Percentiles rank a stretch among this genome's conserved stretches.
Evolutionary conservation across 176 grass and related monocot species (phyloP).

Genomic region (Hsuehochloa calcarea): DNA sequence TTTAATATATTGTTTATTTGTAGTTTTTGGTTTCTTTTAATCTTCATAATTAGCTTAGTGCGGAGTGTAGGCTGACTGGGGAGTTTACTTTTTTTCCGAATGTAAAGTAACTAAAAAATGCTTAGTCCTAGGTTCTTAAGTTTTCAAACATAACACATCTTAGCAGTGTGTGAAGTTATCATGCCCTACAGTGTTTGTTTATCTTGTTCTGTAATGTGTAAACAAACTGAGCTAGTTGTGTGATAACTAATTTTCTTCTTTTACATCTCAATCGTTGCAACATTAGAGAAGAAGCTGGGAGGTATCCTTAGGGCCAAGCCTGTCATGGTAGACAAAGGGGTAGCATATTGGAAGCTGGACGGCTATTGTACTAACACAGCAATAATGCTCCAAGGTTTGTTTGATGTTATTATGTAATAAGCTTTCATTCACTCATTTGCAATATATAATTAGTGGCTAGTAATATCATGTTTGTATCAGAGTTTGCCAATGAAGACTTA

Average conservation of each 20-base stretch:
- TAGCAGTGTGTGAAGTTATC: neutral
- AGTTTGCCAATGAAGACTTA: constrained; percentile 25
- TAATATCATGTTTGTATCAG: constrained; percentile 33
- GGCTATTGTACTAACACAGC: constrained; percentile 27
- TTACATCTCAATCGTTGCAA: constrained; percentile 31
- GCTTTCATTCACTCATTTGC: constrained; percentile 1
- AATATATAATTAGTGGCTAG: constrained; percentile 21
- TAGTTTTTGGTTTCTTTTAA: neutral
- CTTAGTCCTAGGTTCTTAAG: neutral
- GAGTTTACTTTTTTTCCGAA: neutral
- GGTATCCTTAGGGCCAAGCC: constrained; percentile 51
- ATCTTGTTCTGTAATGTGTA: neutral
- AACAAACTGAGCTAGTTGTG: neutral
- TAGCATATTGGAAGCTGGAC: constrained; percentile 45
- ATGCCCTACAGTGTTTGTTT: neutral
- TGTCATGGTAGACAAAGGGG: constrained; percentile 33
- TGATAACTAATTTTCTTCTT: constrained; percentile 1
- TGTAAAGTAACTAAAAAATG: neutral
- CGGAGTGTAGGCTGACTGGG: neutral
- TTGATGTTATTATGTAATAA: constrained; percentile 5
- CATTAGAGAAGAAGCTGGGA: constrained; percentile 39
- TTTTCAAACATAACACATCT: neutral
- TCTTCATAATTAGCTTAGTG: neutral
- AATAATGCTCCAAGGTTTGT: constrained; percentile 50
- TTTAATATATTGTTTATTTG: neutral